Percentiles rank a stretch among this genome's conserved stretches.
These are phyloP conservation scores for Nemania sp. DNA, from an alignment of 2,329 filamentous ascomycete species.

Conservation along the genomic window DNA sequence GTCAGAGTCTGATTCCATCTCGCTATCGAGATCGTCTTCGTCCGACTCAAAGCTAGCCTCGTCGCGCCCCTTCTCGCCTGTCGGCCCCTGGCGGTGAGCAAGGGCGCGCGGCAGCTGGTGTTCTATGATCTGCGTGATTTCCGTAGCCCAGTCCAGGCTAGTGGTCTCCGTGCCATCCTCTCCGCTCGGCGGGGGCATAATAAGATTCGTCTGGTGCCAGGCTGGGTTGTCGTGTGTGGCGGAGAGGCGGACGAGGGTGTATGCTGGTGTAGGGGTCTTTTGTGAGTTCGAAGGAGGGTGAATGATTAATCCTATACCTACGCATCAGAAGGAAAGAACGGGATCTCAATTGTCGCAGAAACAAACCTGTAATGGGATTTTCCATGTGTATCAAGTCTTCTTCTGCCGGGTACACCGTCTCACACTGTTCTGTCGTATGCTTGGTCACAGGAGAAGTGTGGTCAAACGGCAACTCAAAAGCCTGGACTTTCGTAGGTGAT, in stretches of 20 bases:
- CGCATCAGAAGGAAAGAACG: constrained; percentile 25
- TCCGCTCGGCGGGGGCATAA: constrained; percentile 41
- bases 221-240: constrained; percentile 63
- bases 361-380: constrained; percentile 62
- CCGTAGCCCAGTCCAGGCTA: constrained; percentile 61
- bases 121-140: constrained; percentile 59
- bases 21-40: constrained; percentile 46
- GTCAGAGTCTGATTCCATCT: constrained; percentile 45
- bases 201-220: constrained; percentile 66
- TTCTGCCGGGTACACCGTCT: constrained; percentile 58
- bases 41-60: constrained; percentile 46
- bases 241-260: constrained; percentile 65
- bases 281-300: constrained; percentile 53
- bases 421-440: constrained; percentile 60
- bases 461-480: constrained; percentile 63
- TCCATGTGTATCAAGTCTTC: constrained; percentile 48
- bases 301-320: constrained; percentile 60
- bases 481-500: constrained; percentile 62
- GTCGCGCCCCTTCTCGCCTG: constrained; percentile 49
- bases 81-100: constrained; percentile 55
- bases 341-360: not conserved
- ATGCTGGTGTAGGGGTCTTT: constrained; percentile 56
- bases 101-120: constrained; percentile 60
- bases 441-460: constrained; percentile 40
- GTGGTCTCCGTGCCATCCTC: constrained; percentile 23